Evolutionary conservation across 768 basidiomycete genomes (phyloP), one percentile per base, ranked within the genome.

Genomic region (Suillus hirtellus): DNA sequence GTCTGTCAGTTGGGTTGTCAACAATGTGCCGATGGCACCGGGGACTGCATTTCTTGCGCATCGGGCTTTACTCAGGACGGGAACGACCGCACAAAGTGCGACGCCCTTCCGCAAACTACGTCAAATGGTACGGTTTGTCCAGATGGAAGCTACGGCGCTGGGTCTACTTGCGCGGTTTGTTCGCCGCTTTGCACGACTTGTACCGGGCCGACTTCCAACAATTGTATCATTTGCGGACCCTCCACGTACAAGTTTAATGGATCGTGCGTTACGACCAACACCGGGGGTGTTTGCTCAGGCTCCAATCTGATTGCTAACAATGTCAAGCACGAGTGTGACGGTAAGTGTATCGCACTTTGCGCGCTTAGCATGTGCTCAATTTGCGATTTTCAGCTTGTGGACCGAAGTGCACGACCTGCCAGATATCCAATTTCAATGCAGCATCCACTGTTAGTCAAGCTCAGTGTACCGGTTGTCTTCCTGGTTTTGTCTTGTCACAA

Each of bases 301-400:
- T 82, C 90, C 11, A 84, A 80, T 53, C 77, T 91, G 65, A 84
- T 95, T 42, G 92, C 86, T 24, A 90, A 96, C 67, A 93, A 92
- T 68, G 82, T 83, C 71, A 95, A 94, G 76, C 78, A 83, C n/a
- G 85, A 87, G 68, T 96, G 94, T 70, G 92, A 95, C 70, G 84
- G 93, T 93, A 69, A 74, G 89, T 81, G 44, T 60, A 34, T 42
- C 59, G 53, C 61, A 7, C 35, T 43, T 47, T 55, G 47, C 61
- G 19, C 24, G 58, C 19, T 17, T n/a, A 61, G 60, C 27, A 35
- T 64, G 38, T 21, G 43, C 46, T 62, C 47, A 63, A 60, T 65
- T 38, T 34, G 8, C 24, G 42, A 6, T 0, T 50, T 43, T 7
- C 66, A 95, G 92, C 84, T 61, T 95, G 95, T 72, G 93, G 93